Base-by-base conservation (phyloP, 2,329 filamentous ascomycete species). In the Boeremia exigua region DNA sequence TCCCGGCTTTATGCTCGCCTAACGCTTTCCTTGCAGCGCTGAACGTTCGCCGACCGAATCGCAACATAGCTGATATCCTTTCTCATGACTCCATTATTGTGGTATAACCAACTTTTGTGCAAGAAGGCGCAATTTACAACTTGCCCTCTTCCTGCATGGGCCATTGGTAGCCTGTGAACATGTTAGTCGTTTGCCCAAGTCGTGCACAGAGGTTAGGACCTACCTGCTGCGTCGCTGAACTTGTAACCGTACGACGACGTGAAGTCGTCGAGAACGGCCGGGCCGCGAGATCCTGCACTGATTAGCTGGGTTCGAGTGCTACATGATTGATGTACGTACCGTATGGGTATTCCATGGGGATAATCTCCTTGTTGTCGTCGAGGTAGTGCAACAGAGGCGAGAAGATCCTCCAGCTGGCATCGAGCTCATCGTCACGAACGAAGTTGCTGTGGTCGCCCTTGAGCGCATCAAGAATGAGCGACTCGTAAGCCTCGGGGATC, bases 381-480 rank as follows among this genome's bases (percentile, higher is more conserved):
- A 99, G 87, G 80, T 99, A 99, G 83, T 99, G 94, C 61, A 99
- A 84, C 33, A 99, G 88, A 66, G 95, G 95, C 2, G 92, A 96
- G 80, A 99, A 99, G 78, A 99, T 96, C 78, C 93, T 92, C 95
- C 95, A 99, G 81, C 90, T 95, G 57, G 95, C 92, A 72, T 99
- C 95, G 28, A 99, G 85, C 82, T 99, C 95, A 74, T 77, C 75
- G 60, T 77, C 75, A 67, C 75, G 73, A 34, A 77, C 75, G 43
- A 99, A 99, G 88, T 99, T 99, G 79, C 93, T 98, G 84, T 99
- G 95, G 75, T 99, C 95, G 59, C 95, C 95, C 87, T 99, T 99
- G 71, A 99, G 84, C 67, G 94, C 95, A 77, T 99, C 95, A 54
- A 99, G 85, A 67, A 99, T 97, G 67, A 99, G 84, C 53, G 93